phyloP scores from a whole-genome alignment of 305 asterid genomes.

The Caryopteris hybrid region DNA sequence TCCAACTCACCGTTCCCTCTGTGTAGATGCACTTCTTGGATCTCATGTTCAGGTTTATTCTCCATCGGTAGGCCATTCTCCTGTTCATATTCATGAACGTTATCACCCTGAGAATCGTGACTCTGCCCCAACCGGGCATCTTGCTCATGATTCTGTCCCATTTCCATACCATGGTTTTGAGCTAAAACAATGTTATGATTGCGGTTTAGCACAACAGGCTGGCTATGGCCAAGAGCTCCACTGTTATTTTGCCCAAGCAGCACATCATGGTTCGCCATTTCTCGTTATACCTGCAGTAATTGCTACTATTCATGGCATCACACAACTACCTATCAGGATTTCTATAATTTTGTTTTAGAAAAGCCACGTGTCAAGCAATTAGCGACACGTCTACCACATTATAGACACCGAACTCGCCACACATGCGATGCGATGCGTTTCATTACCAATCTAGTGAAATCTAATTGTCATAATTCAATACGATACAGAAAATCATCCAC shows the following conservation, averaged over 20 bases:
- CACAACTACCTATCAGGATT: background rate
- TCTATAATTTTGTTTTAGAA: background rate
- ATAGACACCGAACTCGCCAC: background rate
- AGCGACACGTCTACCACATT: background rate
- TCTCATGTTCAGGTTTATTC: slow-evolving; percentile 57
- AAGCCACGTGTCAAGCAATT: background rate
- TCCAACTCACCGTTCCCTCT: slow-evolving; percentile 46
- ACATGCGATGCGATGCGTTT: too few relatives aligned
- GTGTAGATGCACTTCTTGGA: slow-evolving; percentile 43
- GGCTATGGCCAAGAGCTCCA: slow-evolving; percentile 47
- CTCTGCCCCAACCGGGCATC: slow-evolving; percentile 42
- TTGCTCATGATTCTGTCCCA: slow-evolving; percentile 47
- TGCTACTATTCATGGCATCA: slow-evolving; percentile 11
- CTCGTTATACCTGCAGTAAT: slow-evolving; percentile 13
- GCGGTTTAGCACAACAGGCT: slow-evolving; percentile 46
- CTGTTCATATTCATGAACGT: slow-evolving; percentile 41
- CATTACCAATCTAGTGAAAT: background rate
- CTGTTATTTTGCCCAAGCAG: slow-evolving; percentile 45
- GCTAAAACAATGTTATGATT: slow-evolving; percentile 42
- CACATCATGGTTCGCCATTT: slow-evolving; percentile 61
- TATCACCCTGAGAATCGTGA: slow-evolving; percentile 35
- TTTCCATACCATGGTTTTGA: slow-evolving; percentile 48
- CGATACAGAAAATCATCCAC: background rate
- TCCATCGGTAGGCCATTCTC: slow-evolving; percentile 48
- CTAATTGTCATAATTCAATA: background rate